Base-by-base conservation (phyloP, 306 rosid species). In the Rubus parviflorus region DNA sequence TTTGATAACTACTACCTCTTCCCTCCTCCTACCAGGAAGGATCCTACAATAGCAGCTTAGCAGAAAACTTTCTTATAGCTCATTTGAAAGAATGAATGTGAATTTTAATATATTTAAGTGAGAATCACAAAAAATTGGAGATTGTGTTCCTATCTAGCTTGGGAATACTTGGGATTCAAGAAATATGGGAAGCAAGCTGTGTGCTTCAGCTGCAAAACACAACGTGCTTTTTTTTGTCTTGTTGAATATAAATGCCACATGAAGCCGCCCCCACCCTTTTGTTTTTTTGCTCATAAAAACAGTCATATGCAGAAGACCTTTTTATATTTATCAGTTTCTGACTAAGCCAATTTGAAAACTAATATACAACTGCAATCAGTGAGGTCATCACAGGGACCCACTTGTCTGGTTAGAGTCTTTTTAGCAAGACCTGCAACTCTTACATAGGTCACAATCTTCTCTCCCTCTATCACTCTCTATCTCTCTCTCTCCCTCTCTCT, bases 151-250 rank as follows among this genome's bases (percentile, higher is more conserved):
- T 62, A 15, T 35, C 4, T 62, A 19, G 43, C 68, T 37, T 63
- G 68, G 68, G 68, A 20, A 14, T 63, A n/a, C 68, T 37, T 63
- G 68, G 68, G 68, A 20, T 37, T 63, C 68, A 63, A 63, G 45
- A 63, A 14, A 35, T 14, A 30, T 61, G 63, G 66, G 45, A 63
- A 63, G 46, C 4, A 62, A 14, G n/a, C 68, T 60, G 16, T 60
- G 38, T 23, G 65, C 25, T 61, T 61, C 66, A 23, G 42, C 1
- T 2, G 66, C 41, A 60, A 60, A 25, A 61, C 17, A n/a, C 25
- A 5, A 15, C 20, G 17, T 63, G 68, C 41, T 16, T 13, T 6
- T 35, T 7, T 37, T 56, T 30, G 53, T 73, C 67, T 8, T 22
- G 42, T 56, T 41, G 67, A 41, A 42, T 43, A 42, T 58, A 43